Conservation (phyloP, 257 asterid genomes). For the Salvia rosmarinus region DNA sequence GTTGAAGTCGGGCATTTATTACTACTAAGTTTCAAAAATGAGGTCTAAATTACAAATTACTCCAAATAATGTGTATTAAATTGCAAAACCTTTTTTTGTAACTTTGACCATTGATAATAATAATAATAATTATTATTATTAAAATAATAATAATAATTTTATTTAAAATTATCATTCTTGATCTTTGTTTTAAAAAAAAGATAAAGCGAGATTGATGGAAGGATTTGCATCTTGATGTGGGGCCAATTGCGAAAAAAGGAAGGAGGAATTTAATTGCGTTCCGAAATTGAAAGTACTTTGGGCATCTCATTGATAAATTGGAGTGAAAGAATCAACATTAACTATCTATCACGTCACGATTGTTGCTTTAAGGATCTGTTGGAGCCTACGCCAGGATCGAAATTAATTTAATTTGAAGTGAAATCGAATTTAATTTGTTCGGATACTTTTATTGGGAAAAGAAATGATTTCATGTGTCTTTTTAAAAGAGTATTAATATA, state of each 20-base stretch:
- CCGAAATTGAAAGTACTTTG: slow-evolving; percentile 37
- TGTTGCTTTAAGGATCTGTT: not conserved
- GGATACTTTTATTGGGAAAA: not conserved
- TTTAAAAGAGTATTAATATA: too few species aligned
- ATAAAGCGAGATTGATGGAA: not conserved
- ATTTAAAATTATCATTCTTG: too few species aligned
- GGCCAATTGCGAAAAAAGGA: not conserved
- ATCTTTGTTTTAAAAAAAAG: not conserved
- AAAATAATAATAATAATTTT: too few species aligned
- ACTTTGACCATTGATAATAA: too few species aligned
- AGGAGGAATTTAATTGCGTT: slow-evolving; percentile 4
- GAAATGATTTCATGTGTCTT: not conserved
- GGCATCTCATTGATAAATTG: slow-evolving; percentile 12
- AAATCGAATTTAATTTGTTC: not conserved
- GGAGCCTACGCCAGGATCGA: not conserved
- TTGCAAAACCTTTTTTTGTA: too few species aligned
- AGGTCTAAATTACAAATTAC: too few species aligned
- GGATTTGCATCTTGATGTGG: not conserved
- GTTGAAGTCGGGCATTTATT: too few species aligned
- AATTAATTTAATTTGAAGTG: not conserved
- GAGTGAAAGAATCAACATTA: slow-evolving; percentile 20
- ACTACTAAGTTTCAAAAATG: too few species aligned
- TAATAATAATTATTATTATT: too few species aligned
- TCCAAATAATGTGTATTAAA: too few species aligned
- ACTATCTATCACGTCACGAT: not conserved